A percentile compares a stretch with the other conserved stretches of the same genome.
phyloP scores from a whole-genome alignment of 2,329 filamentous ascomycete species.

The Ampelomyces quisqualis region DNA sequence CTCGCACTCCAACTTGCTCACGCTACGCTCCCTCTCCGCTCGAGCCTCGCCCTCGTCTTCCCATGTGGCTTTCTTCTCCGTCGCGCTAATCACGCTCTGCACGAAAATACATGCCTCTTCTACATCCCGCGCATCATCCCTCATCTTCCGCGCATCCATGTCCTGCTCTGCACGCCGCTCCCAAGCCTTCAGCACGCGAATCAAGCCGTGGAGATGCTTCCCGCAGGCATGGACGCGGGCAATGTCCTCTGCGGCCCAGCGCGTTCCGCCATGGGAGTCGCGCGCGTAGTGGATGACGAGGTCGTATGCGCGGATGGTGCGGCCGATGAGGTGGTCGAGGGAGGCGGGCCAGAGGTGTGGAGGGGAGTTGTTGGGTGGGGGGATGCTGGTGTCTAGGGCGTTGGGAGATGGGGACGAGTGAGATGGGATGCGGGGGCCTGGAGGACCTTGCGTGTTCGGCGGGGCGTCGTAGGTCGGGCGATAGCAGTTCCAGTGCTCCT shows the following conservation, averaged over 20 bases:
- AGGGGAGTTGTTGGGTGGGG: not conserved
- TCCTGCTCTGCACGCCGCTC: not conserved
- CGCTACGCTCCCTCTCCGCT: not conserved
- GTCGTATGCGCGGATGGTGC: conserved; percentile 21
- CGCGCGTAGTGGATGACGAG: conserved; percentile 19
- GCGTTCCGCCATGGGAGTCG: conserved; percentile 16
- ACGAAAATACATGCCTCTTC: not conserved
- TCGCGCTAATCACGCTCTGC: not conserved
- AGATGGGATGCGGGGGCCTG: not conserved
- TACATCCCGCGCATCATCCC: not conserved
- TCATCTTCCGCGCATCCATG: not conserved
- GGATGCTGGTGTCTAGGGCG: conserved; percentile 1
- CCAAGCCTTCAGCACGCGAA: conserved; percentile 9
- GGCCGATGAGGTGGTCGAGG: conserved; percentile 14
- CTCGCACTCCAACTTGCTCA: not conserved
- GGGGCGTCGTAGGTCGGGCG: too few species aligned
- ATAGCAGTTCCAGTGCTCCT: too few species aligned
- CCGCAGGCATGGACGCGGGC: conserved; percentile 11
- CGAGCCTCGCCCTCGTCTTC: not conserved
- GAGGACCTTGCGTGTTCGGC: too few species aligned
- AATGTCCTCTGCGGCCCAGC: conserved; percentile 19
- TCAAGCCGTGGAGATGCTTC: conserved; percentile 10
- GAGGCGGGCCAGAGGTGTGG: conserved; percentile 8
- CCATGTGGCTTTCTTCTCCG: not conserved
- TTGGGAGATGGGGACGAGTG: not conserved